A percentile compares a stretch with the other conserved stretches of the same genome.
phyloP scores from a whole-genome alignment of 2,329 filamentous ascomycete species.

The Aspergillus ruber region DNA sequence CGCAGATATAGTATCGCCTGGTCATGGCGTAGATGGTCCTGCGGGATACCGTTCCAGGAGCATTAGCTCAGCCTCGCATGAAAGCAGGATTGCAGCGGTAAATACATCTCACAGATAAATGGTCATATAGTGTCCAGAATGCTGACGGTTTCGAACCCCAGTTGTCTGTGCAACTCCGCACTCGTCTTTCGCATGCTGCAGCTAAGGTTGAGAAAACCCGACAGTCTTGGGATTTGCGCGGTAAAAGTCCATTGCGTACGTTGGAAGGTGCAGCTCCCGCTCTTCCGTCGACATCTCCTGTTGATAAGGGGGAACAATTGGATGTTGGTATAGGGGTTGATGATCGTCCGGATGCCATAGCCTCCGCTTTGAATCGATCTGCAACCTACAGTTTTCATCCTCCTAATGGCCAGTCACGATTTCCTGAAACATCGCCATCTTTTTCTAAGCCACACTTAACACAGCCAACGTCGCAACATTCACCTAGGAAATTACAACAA shows the following conservation, averaged over 20 bases:
- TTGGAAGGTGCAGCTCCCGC: constrained; percentile 60
- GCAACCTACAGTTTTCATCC: constrained; percentile 8
- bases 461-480: constrained; percentile 12
- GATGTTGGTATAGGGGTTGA: constrained; percentile 36
- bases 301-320: constrained; percentile 36
- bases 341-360: constrained; percentile 16
- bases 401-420: constrained; percentile 6
- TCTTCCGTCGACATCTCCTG: neutral
- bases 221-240: constrained; percentile 62
- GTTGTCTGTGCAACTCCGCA: constrained; percentile 72
- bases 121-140: neutral
- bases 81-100: constrained; percentile 74
- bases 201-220: constrained; percentile 87
- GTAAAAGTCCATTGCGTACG: constrained; percentile 68
- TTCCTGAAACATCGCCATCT: constrained; percentile 8
- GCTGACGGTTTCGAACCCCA: constrained; percentile 33
- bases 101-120: constrained; percentile 19
- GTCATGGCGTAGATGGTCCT: constrained; percentile 28
- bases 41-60: constrained; percentile 59
- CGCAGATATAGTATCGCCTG: constrained; percentile 6
- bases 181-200: constrained; percentile 86
- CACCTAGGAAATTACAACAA: constrained; percentile 12
- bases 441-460: constrained; percentile 10
- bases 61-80: constrained; percentile 61
- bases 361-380: constrained; percentile 17